Evolutionary conservation across 1,284 basidiomycete species (phyloP).

Genomic region (Vanrija pseudolonga): DNA sequence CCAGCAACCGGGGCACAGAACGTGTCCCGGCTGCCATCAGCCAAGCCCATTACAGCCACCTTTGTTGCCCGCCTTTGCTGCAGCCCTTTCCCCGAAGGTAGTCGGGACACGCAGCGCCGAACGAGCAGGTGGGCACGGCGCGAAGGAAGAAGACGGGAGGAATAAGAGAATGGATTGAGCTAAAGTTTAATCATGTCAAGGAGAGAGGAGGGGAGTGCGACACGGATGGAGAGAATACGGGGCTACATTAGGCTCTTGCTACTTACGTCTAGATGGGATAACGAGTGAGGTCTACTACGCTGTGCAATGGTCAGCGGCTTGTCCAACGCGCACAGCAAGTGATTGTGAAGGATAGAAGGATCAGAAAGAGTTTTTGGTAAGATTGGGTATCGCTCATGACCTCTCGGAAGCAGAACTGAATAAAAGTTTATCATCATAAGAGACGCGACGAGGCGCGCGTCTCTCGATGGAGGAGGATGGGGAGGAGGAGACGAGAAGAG

Average conservation of each 20-base stretch:
- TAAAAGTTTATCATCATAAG: conserved; percentile 37
- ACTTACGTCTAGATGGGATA: background rate
- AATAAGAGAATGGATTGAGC: conserved; percentile 51
- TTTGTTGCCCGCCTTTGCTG: conserved; percentile 1
- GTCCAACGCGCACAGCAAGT: background rate
- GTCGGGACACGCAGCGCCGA: background rate
- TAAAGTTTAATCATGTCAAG: conserved; percentile 48
- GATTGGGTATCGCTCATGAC: conserved; percentile 44
- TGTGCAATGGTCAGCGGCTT: conserved; percentile 3
- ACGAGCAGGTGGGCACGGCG: background rate
- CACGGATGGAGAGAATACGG: background rate
- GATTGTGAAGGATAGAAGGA: background rate
- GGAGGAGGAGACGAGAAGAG: background rate
- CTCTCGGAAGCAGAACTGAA: conserved; percentile 51
- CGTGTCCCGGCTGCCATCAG: conserved; percentile 17
- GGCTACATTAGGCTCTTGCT: too few species aligned
- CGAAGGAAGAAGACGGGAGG: conserved; percentile 11
- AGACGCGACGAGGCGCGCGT: background rate
- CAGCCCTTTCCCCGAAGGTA: conserved; percentile 3
- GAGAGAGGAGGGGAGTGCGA: background rate
- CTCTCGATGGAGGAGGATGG: conserved; percentile 1
- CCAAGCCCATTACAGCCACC: conserved; percentile 26
- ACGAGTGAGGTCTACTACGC: conserved; percentile 1
- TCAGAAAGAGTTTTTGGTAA: conserved; percentile 43
- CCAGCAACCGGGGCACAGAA: conserved; percentile 25